Percentiles rank a stretch among this genome's conserved stretches.
These are phyloP conservation scores for Chaetomiaceae sp. DNA, from an alignment of 2,329 filamentous ascomycete genomes.

Conservation along the genomic window DNA sequence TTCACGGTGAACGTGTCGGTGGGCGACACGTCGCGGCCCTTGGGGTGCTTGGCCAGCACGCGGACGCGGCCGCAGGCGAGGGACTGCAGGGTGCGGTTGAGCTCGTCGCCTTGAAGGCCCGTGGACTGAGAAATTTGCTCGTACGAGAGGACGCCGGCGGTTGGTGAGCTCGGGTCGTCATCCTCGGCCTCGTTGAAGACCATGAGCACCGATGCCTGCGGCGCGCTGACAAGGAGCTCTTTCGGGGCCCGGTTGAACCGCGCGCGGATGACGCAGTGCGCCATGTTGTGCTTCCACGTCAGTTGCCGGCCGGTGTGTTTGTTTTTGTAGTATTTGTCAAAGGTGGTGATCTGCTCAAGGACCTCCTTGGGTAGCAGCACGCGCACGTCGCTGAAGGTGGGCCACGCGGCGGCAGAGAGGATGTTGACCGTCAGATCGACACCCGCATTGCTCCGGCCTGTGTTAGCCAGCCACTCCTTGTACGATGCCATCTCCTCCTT, in stretches of 20 bases:
- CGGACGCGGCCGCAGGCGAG: constrained; percentile 86
- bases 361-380: constrained; percentile 70
- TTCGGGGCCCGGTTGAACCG: constrained; percentile 75
- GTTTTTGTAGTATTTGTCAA: constrained; percentile 78
- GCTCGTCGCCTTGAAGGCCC: constrained; percentile 68
- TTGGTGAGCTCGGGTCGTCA: constrained; percentile 20
- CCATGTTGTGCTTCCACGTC: constrained; percentile 89
- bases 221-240: constrained; percentile 84
- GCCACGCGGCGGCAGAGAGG: constrained; percentile 89
- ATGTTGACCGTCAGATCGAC: constrained; percentile 83
- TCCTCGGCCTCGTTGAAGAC: constrained; percentile 72
- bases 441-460: constrained; percentile 36
- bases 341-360: constrained; percentile 69
- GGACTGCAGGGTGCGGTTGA: constrained; percentile 88
- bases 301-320: constrained; percentile 87
- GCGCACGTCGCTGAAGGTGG: constrained; percentile 71
- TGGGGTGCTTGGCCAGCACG: constrained; percentile 79
- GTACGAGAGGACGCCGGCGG: constrained; percentile 65
- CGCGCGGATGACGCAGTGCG: constrained; percentile 81
- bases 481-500: constrained; percentile 92
- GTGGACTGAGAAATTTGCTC: constrained; percentile 69
- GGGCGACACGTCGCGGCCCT: constrained; percentile 69
- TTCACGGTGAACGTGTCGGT: constrained; percentile 87
- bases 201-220: constrained; percentile 85
- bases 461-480: constrained; percentile 59